Base-by-base conservation (phyloP, 2,329 filamentous ascomycete species). In the Botrytis deweyae region DNA sequence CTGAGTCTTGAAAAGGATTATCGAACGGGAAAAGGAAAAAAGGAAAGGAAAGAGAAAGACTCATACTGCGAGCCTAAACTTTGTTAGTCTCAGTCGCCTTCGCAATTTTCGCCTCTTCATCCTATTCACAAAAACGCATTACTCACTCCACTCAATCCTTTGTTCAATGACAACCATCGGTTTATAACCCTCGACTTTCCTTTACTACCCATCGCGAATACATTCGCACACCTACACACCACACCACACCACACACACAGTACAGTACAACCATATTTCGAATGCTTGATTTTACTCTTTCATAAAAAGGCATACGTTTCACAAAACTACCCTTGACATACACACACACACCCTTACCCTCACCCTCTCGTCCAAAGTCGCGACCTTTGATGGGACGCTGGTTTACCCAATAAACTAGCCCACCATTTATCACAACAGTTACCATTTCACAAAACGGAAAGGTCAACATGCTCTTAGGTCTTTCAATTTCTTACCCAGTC, bases 391-490 rank as follows among this genome's bases (percentile, higher is more conserved):
- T 81, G 80, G 80, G 79, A 76, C 22, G 77, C 76, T 79, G 68
- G 76, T 76, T 75, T 69, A 40, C 58, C n/a, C 66, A 66, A 58
- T 46, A 68, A 72, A 75, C 78, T 80, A 80, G 78, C 77, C 75
- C 75, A 78, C 78, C 79, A 80, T 80, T 77, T 79, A 79, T 75
- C 75, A 67, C 73, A 77, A 78, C 75, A 75, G 72, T 73, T 77
- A 79, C 78, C 79, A 79, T 76, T 78, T 80, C 75, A 77, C 77
- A 72, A 78, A 76, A 78, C 77, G 80, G 76, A 80, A 80, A 79
- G 77, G 77, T 79, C 80, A 89, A 84, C 80, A 91, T 91, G 89
- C 85, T 84, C 87, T 81, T 89, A 88, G 86, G 83, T 85, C 84
- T 82, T 83, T 82, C 81, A 79, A 79, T 79, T 79, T 78, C 81